phyloP scores from a whole-genome alignment of 345 rosid genomes.

The Eutrema japonicum region DNA sequence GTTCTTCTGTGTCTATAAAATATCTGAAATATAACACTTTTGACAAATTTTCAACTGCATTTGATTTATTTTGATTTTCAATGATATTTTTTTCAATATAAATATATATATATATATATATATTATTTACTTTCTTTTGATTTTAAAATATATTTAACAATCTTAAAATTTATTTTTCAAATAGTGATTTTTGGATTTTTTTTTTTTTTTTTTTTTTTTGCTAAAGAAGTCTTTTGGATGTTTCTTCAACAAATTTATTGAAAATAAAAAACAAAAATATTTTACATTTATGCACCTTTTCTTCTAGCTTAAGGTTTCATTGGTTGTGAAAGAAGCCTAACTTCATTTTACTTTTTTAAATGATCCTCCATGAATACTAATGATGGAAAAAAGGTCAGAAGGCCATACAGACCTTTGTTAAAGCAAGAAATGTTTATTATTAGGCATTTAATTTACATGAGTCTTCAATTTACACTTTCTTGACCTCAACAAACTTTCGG shows the following conservation, averaged over 20 bases:
- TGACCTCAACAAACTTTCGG: constrained; percentile 40
- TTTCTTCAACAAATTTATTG: neutral
- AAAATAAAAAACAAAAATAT: neutral
- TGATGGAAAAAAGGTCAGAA: constrained; percentile 32
- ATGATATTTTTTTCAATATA: no score
- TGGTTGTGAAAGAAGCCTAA: constrained; percentile 10
- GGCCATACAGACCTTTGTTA: constrained; percentile 20
- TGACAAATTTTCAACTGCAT: no score
- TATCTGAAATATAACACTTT: no score
- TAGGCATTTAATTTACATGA: constrained; percentile 13
- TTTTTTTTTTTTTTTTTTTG: neutral
- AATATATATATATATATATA: no score
- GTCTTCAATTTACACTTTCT: constrained; percentile 19
- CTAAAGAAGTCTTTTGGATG: neutral
- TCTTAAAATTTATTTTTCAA: no score
- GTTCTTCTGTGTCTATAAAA: no score
- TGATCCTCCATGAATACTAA: constrained; percentile 23
- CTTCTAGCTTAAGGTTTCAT: constrained; percentile 18
- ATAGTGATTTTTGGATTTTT: neutral
- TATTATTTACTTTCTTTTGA: no score
- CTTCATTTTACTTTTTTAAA: neutral
- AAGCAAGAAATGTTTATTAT: constrained; percentile 7
- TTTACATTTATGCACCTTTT: constrained; percentile 8
- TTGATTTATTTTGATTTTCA: no score
- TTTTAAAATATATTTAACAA: no score